Base-by-base conservation (phyloP, 164 flowering plant genomes). In the Tetrastigma voinierianum region DNA sequence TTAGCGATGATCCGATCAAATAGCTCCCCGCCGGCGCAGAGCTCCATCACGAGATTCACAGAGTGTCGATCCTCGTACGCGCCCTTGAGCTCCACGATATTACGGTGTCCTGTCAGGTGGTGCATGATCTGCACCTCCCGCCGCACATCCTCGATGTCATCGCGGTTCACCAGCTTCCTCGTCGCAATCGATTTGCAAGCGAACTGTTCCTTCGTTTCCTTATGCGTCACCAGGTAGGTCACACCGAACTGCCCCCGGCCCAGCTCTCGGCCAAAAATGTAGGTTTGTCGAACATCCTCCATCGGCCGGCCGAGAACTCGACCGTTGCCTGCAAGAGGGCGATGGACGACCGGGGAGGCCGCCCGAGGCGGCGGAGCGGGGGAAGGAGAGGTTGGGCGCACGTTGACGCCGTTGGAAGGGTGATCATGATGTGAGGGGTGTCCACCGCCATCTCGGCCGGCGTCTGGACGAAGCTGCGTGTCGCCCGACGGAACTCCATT, bases 61-160 rank as follows among this genome's bases (percentile, higher is more conserved):
- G n/a, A 83, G 46, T 82, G 86, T 23, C 86, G 72, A 68, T 92
- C 98, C 75, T 92, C 98, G 59, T 76, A 92, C 1, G 88, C 93
- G 0, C 88, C 96, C 48, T 78, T 84, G 67, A 92, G 75, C 79
- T 90, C 96, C 23, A 92, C 96, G 1, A n/a, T 73, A 67, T 88
- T 90, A 53, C 89, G 69, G 71, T 92, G 91, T 2, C 98, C n/a
- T n/a, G 96, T 86, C 24, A 92, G 75, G 68, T 92, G 98, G 74
- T 92, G 83, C 96, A 92, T 90, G 81, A 92, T 90, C 89, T 92
- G 96, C n/a, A n/a, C 96, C 73, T 92, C 98, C 2, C n/a, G 78
- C 11, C 93, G 80, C 24, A 92, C 86, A 57, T 90, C 98, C 25
- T 89, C 98, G 53, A 90, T 59, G 62, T 92, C 98, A 46, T 86